These are phyloP conservation scores for Cephaloascus albidus DNA, from an alignment of 805 yeast genomes.

Conservation along the genomic window DNA sequence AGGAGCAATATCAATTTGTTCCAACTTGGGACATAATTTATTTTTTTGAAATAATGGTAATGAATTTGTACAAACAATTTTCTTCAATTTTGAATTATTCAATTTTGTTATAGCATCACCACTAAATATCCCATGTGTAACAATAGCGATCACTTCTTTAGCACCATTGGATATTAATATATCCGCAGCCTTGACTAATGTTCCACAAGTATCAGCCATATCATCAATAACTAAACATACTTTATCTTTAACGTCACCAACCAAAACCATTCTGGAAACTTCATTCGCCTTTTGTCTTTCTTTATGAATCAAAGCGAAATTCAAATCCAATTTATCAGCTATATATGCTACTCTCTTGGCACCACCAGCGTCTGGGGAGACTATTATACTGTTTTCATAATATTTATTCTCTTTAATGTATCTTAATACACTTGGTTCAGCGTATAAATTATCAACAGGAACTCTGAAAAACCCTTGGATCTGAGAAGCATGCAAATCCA, in stretches of 20 bases:
- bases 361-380: constrained; percentile 93
- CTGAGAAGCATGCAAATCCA: constrained; percentile 96
- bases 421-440: constrained; percentile 83
- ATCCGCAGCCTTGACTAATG: constrained; percentile 76
- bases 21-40: constrained; percentile 50
- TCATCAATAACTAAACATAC: constrained; percentile 76
- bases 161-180: constrained; percentile 61
- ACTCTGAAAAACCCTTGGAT: constrained; percentile 94
- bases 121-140: constrained; percentile 73
- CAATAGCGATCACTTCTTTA: constrained; percentile 67
- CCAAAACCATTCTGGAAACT: constrained; percentile 76
- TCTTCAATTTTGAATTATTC: constrained; percentile 57
- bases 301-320: constrained; percentile 78
- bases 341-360: constrained; percentile 83
- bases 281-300: constrained; percentile 80
- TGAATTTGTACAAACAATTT: constrained; percentile 72
- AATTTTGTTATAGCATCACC: constrained; percentile 68
- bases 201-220: constrained; percentile 89
- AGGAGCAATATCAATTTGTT: constrained; percentile 61
- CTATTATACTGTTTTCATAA: constrained; percentile 58
- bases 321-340: constrained; percentile 71
- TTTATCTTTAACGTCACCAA: constrained; percentile 74
- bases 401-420: constrained; percentile 63
- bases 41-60: constrained; percentile 67
- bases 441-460: constrained; percentile 93